Conservation (phyloP, 192 early-diverging fungal species). For the Gonapodya sp. region DNA sequence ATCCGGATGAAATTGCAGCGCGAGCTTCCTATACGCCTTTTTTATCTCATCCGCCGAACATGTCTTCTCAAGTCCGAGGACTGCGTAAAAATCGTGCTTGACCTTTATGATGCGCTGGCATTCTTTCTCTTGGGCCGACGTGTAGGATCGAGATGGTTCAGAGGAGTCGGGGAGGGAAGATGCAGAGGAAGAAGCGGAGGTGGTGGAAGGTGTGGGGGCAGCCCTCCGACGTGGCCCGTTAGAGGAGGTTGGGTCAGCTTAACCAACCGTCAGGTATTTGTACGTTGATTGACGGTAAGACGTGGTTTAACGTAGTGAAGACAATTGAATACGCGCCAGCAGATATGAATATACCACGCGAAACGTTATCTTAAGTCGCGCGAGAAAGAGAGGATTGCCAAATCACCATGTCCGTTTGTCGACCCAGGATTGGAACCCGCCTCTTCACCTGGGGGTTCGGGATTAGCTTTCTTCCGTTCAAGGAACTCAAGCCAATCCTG, state of each 20-base stretch:
- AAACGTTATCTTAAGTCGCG: too few relatives aligned
- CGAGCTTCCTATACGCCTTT: constrained; percentile 27
- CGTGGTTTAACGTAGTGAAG: too few relatives aligned
- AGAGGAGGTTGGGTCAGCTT: background rate
- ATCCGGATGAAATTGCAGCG: constrained; percentile 35
- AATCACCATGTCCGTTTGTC: too few relatives aligned
- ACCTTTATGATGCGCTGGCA: background rate
- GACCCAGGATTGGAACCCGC: too few relatives aligned
- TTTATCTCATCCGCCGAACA: constrained; percentile 73
- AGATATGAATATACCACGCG: too few relatives aligned
- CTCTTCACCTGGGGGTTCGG: too few relatives aligned
- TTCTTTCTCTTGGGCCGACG: background rate
- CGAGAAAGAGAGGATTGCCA: too few relatives aligned
- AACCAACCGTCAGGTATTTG: too few relatives aligned
- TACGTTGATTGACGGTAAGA: too few relatives aligned
- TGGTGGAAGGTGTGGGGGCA: background rate
- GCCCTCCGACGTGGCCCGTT: background rate
- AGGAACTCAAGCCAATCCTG: too few relatives aligned
- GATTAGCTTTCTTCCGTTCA: too few relatives aligned
- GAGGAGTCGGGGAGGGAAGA: background rate
- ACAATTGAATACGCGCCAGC: too few relatives aligned
- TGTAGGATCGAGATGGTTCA: background rate
- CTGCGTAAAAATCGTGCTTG: constrained; percentile 77
- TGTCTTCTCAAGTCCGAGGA: constrained; percentile 64
- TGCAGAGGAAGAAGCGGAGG: background rate